Evolutionary conservation across 441 rosid genomes (phyloP).

Genomic region (Aleurites moluccanus): DNA sequence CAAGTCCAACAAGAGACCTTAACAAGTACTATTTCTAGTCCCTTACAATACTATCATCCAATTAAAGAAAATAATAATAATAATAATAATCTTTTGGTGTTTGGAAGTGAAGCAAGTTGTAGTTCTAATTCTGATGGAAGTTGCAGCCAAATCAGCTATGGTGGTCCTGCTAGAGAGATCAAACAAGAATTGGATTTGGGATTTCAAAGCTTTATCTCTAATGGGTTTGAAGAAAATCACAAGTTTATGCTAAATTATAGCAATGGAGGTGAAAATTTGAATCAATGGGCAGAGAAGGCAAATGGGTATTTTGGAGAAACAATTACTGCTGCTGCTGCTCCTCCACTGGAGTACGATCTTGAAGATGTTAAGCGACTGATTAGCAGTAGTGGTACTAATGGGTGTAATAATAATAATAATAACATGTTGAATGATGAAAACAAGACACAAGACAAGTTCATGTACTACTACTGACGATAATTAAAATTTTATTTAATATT

Average conservation of each 20-base stretch:
- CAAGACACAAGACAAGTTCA: slow-evolving; percentile 42
- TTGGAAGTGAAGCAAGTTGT: slow-evolving; percentile 56
- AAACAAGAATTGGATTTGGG: slow-evolving; percentile 44
- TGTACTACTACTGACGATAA: slow-evolving; percentile 32
- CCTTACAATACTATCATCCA: slow-evolving; percentile 34
- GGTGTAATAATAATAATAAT: not conserved
- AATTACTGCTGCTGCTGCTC: not conserved
- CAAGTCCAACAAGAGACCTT: slow-evolving; percentile 34
- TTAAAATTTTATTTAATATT: not conserved
- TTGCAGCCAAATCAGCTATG: slow-evolving; percentile 42
- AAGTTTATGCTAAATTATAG: slow-evolving; percentile 36
- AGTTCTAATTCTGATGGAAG: slow-evolving; percentile 57
- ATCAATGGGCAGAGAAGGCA: slow-evolving; percentile 34
- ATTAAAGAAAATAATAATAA: slow-evolving; percentile 29
- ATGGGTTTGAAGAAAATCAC: slow-evolving; percentile 36
- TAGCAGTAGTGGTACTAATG: slow-evolving; percentile 24
- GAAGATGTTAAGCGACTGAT: slow-evolving; percentile 54
- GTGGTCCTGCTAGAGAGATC: slow-evolving; percentile 33
- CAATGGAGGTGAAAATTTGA: slow-evolving; percentile 28
- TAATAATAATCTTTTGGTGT: slow-evolving; percentile 39
- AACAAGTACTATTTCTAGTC: slow-evolving; percentile 15
- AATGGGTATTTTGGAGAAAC: slow-evolving; percentile 32
- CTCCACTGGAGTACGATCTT: slow-evolving; percentile 28
- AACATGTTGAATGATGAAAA: slow-evolving; percentile 40
- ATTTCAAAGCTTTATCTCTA: slow-evolving; percentile 29